Conservation (phyloP, 306 rosid genomes). For the Lagenaria siceraria region DNA sequence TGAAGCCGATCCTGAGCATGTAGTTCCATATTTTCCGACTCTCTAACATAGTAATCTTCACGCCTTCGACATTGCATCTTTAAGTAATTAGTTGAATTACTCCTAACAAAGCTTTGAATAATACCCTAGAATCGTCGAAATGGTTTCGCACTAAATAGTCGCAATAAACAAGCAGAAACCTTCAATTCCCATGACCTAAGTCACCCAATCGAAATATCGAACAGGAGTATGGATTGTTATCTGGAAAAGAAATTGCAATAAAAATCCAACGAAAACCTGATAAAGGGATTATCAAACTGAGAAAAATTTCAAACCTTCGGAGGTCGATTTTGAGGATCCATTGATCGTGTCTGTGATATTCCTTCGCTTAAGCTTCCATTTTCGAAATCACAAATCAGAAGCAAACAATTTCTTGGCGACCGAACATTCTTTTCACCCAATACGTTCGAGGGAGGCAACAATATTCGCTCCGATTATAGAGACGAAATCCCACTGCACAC, state of each 20-base stretch:
- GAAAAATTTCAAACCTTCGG: constrained; percentile 35
- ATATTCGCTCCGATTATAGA: background rate
- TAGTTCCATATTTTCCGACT: constrained; percentile 22
- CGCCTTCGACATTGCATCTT: constrained; percentile 49
- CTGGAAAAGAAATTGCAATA: constrained; percentile 12
- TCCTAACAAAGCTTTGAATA: constrained; percentile 14
- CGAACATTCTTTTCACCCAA: background rate
- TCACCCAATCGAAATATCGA: background rate
- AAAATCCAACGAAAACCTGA: constrained; percentile 13
- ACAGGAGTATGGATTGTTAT: background rate
- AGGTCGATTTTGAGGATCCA: constrained; percentile 10
- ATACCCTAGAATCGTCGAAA: background rate
- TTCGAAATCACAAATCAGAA: background rate
- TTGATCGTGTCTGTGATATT: background rate
- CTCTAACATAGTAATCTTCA: constrained; percentile 27
- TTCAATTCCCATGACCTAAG: background rate
- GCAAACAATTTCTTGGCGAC: background rate
- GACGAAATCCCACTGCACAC: background rate
- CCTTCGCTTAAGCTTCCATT: background rate
- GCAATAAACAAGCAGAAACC: background rate
- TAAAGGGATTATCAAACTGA: background rate
- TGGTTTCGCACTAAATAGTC: background rate
- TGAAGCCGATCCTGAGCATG: constrained; percentile 28
- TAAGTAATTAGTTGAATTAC: constrained; percentile 11
- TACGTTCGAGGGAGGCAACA: background rate